Conservation (phyloP, 176 grass and related monocot genomes). For the Rhynchospora tenuis region DNA sequence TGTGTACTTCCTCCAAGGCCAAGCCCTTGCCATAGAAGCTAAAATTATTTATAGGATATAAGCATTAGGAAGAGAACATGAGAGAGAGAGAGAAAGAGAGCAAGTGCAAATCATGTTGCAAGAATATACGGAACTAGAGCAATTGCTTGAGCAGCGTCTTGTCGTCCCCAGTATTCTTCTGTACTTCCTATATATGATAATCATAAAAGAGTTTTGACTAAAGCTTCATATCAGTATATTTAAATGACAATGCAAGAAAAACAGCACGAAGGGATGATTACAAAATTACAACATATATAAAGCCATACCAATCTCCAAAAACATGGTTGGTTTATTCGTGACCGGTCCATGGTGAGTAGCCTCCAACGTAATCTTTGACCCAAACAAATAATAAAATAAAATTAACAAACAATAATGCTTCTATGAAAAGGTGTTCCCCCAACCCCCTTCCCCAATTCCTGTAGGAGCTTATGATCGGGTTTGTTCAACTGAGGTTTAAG, state of each 20-base stretch:
- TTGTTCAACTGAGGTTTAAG: not conserved
- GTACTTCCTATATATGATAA: slow-evolving; percentile 60
- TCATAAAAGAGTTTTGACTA: not conserved
- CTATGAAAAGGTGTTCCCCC: no score
- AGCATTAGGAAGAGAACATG: not conserved
- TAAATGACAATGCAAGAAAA: not conserved
- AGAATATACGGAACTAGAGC: slow-evolving; percentile 49
- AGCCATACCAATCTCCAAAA: slow-evolving; percentile 76
- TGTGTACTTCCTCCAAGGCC: slow-evolving; percentile 53
- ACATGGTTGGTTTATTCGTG: slow-evolving; percentile 73
- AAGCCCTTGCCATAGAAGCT: slow-evolving; percentile 93
- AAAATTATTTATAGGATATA: slow-evolving; percentile 4
- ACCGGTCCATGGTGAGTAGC: slow-evolving; percentile 94
- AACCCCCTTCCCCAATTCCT: no score
- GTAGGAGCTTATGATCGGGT: not conserved
- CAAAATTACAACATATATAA: slow-evolving; percentile 5
- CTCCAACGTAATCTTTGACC: slow-evolving; percentile 72
- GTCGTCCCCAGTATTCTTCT: slow-evolving; percentile 73
- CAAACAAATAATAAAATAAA: no score
- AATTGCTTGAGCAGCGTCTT: slow-evolving; percentile 89
- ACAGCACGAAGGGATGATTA: not conserved
- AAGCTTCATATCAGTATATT: not conserved
- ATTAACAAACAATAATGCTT: not conserved
- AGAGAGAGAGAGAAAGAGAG: not conserved
- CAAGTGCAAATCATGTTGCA: slow-evolving; percentile 1